Conservation (phyloP, 805 yeast species). For the Kodamaea jinghongensis region DNA sequence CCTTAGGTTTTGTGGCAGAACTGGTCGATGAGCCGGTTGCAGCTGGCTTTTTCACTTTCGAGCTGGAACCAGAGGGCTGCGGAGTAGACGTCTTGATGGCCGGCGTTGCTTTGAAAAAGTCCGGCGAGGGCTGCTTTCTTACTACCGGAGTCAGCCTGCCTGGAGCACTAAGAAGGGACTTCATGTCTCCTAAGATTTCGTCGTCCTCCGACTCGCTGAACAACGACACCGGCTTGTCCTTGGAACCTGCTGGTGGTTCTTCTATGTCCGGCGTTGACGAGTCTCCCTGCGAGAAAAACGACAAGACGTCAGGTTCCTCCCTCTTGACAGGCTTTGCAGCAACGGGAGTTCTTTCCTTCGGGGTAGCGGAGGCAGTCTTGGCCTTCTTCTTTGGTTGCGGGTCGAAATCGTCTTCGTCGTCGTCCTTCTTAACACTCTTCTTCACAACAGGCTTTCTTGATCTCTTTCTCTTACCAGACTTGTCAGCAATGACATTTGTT, state of each 20-base stretch:
- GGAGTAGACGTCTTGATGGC: too few relatives aligned
- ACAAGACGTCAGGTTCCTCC: slow-evolving; percentile 13
- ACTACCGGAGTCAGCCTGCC: not conserved
- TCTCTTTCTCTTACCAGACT: slow-evolving; percentile 10
- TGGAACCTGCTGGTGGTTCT: slow-evolving; percentile 5
- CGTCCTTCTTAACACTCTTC: slow-evolving; percentile 9
- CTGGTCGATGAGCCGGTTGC: too few relatives aligned
- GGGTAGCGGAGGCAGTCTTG: not conserved
- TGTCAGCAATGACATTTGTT: slow-evolving; percentile 43
- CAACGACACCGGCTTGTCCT: slow-evolving; percentile 12
- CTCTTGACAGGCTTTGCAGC: slow-evolving; percentile 3
- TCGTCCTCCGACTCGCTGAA: slow-evolving; percentile 39
- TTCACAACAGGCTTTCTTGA: slow-evolving; percentile 11
- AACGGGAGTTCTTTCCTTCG: not conserved
- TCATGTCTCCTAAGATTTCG: slow-evolving; percentile 19
- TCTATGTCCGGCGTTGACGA: slow-evolving; percentile 7
- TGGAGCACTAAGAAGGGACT: slow-evolving; percentile 1
- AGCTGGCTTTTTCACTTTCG: too few relatives aligned
- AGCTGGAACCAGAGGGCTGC: too few relatives aligned
- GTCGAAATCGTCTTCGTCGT: slow-evolving; percentile 1
- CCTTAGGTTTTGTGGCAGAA: slow-evolving; percentile 6
- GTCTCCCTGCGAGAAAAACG: slow-evolving; percentile 16
- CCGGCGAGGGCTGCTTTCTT: not conserved
- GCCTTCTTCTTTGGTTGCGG: slow-evolving; percentile 9
- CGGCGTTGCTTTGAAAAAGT: too few relatives aligned